Base-by-base conservation (phyloP, 345 rosid species). In the Isatis tinctoria region DNA sequence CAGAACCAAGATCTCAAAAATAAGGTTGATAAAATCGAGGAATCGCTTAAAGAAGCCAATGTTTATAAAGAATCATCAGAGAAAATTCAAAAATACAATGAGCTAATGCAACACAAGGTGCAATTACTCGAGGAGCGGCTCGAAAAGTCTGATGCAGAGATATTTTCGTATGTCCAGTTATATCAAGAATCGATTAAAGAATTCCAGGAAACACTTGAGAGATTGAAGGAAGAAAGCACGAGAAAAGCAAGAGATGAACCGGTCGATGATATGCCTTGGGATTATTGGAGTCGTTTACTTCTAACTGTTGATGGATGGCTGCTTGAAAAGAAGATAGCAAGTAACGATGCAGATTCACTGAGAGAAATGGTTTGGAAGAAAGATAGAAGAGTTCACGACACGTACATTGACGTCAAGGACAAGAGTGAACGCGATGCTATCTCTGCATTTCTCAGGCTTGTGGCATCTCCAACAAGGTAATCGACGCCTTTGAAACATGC, bases 291-390 rank as follows among this genome's bases (percentile, higher is more conserved):
- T 74, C 85, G 69, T 75, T 79, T 94, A 72, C 80, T 91, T 78
- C 86, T 94, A 74, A 86, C 81, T 30, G 78, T 94, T 82, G 98
- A 90, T 84, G 98, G 98, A 33, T 94, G 98, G 98, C 69, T 86
- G 65, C 96, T 94, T 66, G 98, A 94, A 80, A 84, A 88, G 78
- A 94, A 88, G 85, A 75, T 94, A 75, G 83, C 82, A 45, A 70
- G 69, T 61, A 61, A 70, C 43, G 93, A 90, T 79, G 96, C 93
- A 63, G 82, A 86, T 58, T 58, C 82, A 28, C 82, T 94, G 78
- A 85, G 98, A 78, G 95, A 90, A 77, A 82, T 87, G 97, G 85
- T 76, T 33, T 86, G 96, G 98, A 91, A 87, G 85, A 87, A 88
- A 79, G 91, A 94, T 14, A 54, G 87, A 43, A 81, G 68, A 36